Base-by-base conservation (phyloP, 257 asterid species). In the Solanum neorickii region DNA sequence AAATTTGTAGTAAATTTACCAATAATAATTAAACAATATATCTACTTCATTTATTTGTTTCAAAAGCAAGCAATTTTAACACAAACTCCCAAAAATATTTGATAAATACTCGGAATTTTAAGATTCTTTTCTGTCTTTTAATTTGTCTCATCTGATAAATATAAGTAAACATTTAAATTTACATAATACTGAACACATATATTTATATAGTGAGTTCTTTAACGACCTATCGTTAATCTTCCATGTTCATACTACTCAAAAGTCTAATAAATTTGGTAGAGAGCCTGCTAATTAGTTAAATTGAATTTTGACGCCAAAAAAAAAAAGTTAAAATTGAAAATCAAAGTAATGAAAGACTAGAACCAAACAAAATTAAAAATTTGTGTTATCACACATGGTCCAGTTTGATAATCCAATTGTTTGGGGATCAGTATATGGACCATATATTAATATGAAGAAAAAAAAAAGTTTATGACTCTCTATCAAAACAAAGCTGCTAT, bases 401-500 rank as follows among this genome's bases (percentile, higher is more conserved):
- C 62, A 25, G 39, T 77, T 46, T 42, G 83, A 41, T 41, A 75
- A 42, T 12, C 31, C 59, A 23, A 29, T 12, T 39, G 33, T 75
- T 76, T 76, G 6, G 83, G 16, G 33, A 41, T 23, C 56, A 44
- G 39, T 44, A 42, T 77, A 25, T 46, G 65, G 65, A 78, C 84
- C 65, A 78, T 46, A 33, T 33, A 72, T 78, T 76, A n/a, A 44
- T 25, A 25, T 78, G 65, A 14, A 15, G 5, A 25, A 27, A 77
- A 65, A 77, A 77, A 65, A 77, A 77, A 25, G 37, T 31, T 44
- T 2, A 44, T 75, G 65, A 20, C 65, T 56, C 62, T n/a, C 62
- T 44, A 77, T 77, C 84, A 77, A 44, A 14, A 59, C 65, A 77
- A 77, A 77, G 84, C 84, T 77, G 84, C 13, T 56, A 56, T 56